These are phyloP conservation scores for Alternaria ethzedia DNA, from an alignment of 2,329 filamentous ascomycete genomes.

Conservation along the genomic window DNA sequence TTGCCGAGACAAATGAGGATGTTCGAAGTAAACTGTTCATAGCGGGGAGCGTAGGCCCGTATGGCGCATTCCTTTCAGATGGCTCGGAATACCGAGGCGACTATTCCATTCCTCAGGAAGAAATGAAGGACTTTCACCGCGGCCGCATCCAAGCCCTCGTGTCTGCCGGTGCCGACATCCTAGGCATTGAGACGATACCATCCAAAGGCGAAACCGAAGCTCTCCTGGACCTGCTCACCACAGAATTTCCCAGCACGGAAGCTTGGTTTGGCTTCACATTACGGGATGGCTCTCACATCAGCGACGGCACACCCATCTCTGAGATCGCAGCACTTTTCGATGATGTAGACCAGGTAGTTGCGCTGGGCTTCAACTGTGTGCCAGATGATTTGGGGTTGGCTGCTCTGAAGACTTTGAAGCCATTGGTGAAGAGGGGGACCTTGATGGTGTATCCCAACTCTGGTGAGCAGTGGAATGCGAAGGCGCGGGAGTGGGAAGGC, in stretches of 20 bases:
- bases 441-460: constrained; percentile 56
- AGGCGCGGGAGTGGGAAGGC: constrained; percentile 46
- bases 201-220: constrained; percentile 49
- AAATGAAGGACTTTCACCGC: constrained; percentile 53
- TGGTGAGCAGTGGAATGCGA: constrained; percentile 55
- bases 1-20: constrained; percentile 10
- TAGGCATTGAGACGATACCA: constrained; percentile 57
- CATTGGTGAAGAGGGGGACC: constrained; percentile 38
- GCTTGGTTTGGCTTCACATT: constrained; percentile 55
- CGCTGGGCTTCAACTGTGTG: constrained; percentile 56
- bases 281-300: constrained; percentile 43
- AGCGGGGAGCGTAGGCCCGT: constrained; percentile 57
- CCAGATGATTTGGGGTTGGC: constrained; percentile 41
- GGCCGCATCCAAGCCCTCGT: constrained; percentile 51
- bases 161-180: constrained; percentile 50
- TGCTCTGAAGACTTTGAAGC: constrained; percentile 42
- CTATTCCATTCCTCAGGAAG: constrained; percentile 41
- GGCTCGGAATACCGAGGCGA: constrained; percentile 56
- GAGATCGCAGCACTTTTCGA: constrained; percentile 43
- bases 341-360: constrained; percentile 43
- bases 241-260: constrained; percentile 46
- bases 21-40: constrained; percentile 37
- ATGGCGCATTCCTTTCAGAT: constrained; percentile 56
- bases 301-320: constrained; percentile 51
- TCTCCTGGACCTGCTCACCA: constrained; percentile 46